Base-by-base conservation (phyloP, 768 basidiomycete genomes). In the Rhizopogon rudus region DNA sequence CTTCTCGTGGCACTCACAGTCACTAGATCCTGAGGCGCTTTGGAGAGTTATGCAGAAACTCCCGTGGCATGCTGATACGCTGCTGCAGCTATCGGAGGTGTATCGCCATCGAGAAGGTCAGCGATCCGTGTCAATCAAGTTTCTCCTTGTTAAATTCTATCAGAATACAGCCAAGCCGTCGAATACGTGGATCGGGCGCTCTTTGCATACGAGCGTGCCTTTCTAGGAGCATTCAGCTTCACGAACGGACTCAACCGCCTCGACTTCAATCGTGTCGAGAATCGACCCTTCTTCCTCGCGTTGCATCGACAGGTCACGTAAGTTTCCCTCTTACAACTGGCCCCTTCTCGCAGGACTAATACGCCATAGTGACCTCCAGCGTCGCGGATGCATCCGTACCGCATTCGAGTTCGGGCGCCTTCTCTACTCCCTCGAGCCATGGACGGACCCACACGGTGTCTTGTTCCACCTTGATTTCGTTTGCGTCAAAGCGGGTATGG, bases 11-110 rank as follows among this genome's bases (percentile, higher is more conserved):
- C 31, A 42, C 49, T 65, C 40, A 61, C 42, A 7, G 4, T 3
- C n/a, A 12, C 14, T 52, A 91, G 91, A 93, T 64, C 91, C 90
- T 1, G 83, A 91, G 56, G 81, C 83, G 3, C 80, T 99, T 44
- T 88, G 84, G 71, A 80, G 82, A 17, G 75, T 98, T 7, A 64
- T 96, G n/a, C 78, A 82, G 25, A 81, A 80, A 40, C 79, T 87
- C 53, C 93, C 92, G 0, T 98, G 93, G 83, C 97, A 98, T 62
- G 90, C 86, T 1, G 96, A 98, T 68, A 95, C 95, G 0, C 75
- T 96, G 1, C 77, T 96, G 2, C 92, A 95, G 63, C 72, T 95
- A 13, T 84, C 89, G 3, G 93, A 95, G 61, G 84, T 94, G 7
- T 88, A 84, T 63, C 76, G 87, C 29, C 90, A 96, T 67, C 81